Conservation (phyloP, 176 grass and related monocot genomes). For the Calamus simplicifolius region DNA sequence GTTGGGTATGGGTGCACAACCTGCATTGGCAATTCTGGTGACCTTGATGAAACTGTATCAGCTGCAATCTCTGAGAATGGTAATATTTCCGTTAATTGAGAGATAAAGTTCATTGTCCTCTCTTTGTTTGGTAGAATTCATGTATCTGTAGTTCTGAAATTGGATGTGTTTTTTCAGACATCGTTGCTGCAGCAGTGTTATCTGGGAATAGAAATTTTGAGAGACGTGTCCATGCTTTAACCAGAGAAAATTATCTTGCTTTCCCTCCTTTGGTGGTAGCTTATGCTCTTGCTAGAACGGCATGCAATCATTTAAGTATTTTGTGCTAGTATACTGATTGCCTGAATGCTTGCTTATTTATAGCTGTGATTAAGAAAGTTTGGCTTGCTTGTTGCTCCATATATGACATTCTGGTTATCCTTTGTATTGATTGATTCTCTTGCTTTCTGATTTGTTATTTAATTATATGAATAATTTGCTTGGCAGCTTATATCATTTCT, state of each 20-base stretch:
- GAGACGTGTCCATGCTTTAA: conserved; percentile 84
- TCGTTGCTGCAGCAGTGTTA: conserved; percentile 86
- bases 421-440: too few relatives aligned
- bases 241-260: conserved; percentile 82
- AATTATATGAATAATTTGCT: too few relatives aligned
- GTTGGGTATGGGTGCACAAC: conserved; percentile 94
- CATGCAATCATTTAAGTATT: conserved; percentile 17
- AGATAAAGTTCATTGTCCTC: not conserved
- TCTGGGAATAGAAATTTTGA: conserved; percentile 89
- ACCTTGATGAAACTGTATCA: conserved; percentile 75
- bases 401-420: too few relatives aligned
- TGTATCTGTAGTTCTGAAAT: not conserved
- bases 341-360: too few relatives aligned
- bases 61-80: conserved; percentile 78
- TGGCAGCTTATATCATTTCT: too few relatives aligned
- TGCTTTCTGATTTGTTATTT: too few relatives aligned
- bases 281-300: conserved; percentile 88
- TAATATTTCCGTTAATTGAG: conserved; percentile 15
- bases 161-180: conserved; percentile 34
- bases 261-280: conserved; percentile 85
- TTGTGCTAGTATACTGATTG: too few relatives aligned
- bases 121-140: not conserved
- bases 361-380: not conserved
- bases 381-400: not conserved
- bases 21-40: conserved; percentile 93